Evolutionary conservation across 306 rosid species (phyloP), one percentile per base, ranked within the genome.

Genomic region (Prunus armeniaca): DNA sequence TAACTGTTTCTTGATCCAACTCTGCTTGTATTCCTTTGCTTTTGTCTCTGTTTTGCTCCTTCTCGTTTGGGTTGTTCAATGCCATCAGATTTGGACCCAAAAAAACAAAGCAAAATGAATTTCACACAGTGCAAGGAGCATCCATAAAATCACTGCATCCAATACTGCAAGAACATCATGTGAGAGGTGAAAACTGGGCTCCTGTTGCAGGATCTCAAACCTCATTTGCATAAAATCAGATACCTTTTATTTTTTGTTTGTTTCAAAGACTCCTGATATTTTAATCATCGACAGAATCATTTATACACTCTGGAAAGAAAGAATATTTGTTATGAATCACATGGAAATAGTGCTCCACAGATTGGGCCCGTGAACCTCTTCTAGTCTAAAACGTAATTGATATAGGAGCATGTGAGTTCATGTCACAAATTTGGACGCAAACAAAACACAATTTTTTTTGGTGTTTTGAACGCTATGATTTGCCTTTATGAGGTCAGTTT

Each of bases 291-390:
- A 38, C 43, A 38, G 0, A 38, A 38, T 6, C 43, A 38, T 6
- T 38, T 38, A 6, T 38, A 6, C 9, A 38, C 43, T 38, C 9
- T 38, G 43, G 9, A 7, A 38, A 41, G 62, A 66, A 81, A 41
- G 62, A 66, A 81, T 20, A 77, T 82, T 25, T 72, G 4, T 50
- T 15, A 5, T 30, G 17, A 47, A 47, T 80, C 82, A 76, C 64
- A 46, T 61, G 68, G 71, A 71, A 76, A 76, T 62, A 80, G 74
- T 77, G 67, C 22, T 52, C 28, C 45, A 68, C 30, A 46, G 65
- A 11, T 70, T 30, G 78, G 56, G 65, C 68, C 82, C 84, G 82
- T 80, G 84, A 84, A 52, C 64, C 56, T 41, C 45, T 46, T 24
- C 13, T 57, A 68, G 73, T 71, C 74, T 67, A 67, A 67, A 43